A percentile compares a stretch with the other conserved stretches of the same genome.
phyloP scores from a whole-genome alignment of 1,139 yeast genomes.

The Saccharomyces hybrid region DNA sequence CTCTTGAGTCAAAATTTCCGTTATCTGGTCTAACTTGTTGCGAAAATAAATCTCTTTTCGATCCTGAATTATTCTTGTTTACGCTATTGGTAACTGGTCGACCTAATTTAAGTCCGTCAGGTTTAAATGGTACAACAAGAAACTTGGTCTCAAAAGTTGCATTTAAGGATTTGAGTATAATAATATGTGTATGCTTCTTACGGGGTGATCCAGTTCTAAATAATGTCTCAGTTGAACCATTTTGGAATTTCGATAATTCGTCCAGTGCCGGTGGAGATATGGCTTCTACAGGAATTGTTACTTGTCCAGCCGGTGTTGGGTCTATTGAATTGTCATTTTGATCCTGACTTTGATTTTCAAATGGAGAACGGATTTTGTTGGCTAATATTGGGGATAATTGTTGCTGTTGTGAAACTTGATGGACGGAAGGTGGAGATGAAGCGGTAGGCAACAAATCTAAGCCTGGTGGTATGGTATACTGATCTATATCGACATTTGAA shows the following conservation, averaged over 20 bases:
- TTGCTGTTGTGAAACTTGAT: background rate
- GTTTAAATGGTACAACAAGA: conserved; percentile 67
- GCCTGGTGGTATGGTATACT: background rate
- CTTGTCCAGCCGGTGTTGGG: background rate
- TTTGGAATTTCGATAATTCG: conserved; percentile 3
- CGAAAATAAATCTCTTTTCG: conserved; percentile 31
- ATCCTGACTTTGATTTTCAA: background rate
- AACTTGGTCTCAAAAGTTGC: conserved; percentile 76
- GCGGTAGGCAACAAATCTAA: background rate
- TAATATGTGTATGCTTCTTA: conserved; percentile 36
- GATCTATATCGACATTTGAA: conserved; percentile 10
- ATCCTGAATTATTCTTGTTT: background rate
- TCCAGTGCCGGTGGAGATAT: background rate
- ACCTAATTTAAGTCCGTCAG: conserved; percentile 79
- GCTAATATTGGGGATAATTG: background rate
- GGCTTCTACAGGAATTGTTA: background rate
- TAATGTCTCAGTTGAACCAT: conserved; percentile 3
- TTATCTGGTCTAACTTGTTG: conserved; percentile 49
- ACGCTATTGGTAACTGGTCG: conserved; percentile 55
- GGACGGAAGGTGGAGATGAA: background rate
- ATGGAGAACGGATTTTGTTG: background rate
- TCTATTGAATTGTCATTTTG: background rate
- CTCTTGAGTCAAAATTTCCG: conserved; percentile 92
- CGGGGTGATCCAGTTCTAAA: conserved; percentile 7
- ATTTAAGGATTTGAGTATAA: conserved; percentile 66